Base-by-base conservation (phyloP, 2,329 filamentous ascomycete species). In the Monilinia vaccinii-corymbosi region DNA sequence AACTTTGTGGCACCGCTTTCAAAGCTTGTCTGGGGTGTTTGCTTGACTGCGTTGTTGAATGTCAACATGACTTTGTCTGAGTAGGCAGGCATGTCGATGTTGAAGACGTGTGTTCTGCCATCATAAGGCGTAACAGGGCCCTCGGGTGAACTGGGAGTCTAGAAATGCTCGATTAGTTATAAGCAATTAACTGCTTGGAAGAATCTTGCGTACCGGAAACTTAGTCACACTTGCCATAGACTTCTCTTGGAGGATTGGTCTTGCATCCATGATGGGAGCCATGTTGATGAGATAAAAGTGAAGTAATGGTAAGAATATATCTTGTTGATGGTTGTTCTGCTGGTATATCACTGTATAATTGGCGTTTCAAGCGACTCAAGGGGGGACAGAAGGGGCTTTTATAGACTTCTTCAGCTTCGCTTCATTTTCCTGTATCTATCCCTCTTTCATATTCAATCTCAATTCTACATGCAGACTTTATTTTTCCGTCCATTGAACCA, bases 1-100 rank as follows among this genome's bases (percentile, higher is more conserved):
- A 62, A 56, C 48, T 62, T 62, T 21, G 61, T 46, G 36, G 60
- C 50, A 25, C 56, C 56, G 34, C 31, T 56, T 14, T 14, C 13
- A 25, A 36, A 46, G n/a, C 40, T 21, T 31, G 57, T 9, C 4
- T 21, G 38, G 16, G 51, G 51, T 2, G 42, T 56, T 47, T 47
- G 28, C 40, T 56, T 56, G 42, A 56, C n/a, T 8, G 31, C 31
- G 18, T 38, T 56, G 53, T 38, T 56, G 42, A 56, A 45, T 25
- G 42, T 56, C 28, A 56, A 25, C 52, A 46, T 56, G 18, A 56
- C 52, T 56, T 50, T 58, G 45, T 58, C 40, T 44, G 56, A 42
- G 56, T 58, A 28, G 42, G 52, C 42, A 23, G 52, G 52, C 52
- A 56, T 47, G 18, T 56, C 52, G 16, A 56, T 56, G 52, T 45